A percentile compares a stretch with the other conserved stretches of the same genome.
phyloP scores from a whole-genome alignment of 2,329 filamentous ascomycete species.

The Hypoxylon sp. region DNA sequence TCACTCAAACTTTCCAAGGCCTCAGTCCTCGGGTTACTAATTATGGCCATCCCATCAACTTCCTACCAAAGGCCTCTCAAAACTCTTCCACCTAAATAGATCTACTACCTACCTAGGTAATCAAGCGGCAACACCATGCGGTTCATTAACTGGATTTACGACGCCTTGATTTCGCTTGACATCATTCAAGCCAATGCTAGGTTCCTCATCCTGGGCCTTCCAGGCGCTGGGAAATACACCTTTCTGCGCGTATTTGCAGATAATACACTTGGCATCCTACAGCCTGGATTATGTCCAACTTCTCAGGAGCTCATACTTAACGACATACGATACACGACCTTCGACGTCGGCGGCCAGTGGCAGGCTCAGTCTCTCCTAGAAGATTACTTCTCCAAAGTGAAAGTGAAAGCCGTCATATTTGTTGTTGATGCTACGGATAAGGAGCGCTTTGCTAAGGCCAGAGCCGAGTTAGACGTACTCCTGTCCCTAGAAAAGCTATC shows the following conservation, averaged over 20 bases:
- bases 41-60: too few relatives aligned
- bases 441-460: slow-evolving; percentile 79
- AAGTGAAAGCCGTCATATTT: slow-evolving; percentile 79
- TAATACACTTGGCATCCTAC: slow-evolving; percentile 69
- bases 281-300: slow-evolving; percentile 74
- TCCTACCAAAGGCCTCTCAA: too few relatives aligned
- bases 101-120: too few relatives aligned
- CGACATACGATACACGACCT: slow-evolving; percentile 74
- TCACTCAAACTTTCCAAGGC: too few relatives aligned
- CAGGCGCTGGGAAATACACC: slow-evolving; percentile 76
- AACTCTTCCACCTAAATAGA: too few relatives aligned
- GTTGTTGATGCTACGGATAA: slow-evolving; percentile 82
- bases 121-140: slow-evolving; percentile 10
- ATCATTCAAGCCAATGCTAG: slow-evolving; percentile 76
- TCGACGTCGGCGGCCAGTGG: slow-evolving; percentile 65
- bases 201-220: slow-evolving; percentile 73
- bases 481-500: slow-evolving; percentile 82
- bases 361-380: slow-evolving; percentile 76
- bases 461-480: slow-evolving; percentile 80
- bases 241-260: slow-evolving; percentile 74
- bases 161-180: slow-evolving; percentile 71
- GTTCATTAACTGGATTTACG: slow-evolving; percentile 61
- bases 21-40: too few relatives aligned
- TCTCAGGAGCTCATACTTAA: slow-evolving; percentile 74
- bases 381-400: slow-evolving; percentile 79